A percentile compares a stretch with the other conserved stretches of the same genome.
These are phyloP conservation scores for Dryas integrifolia DNA, from an alignment of 331 rosid species.

Conservation along the genomic window DNA sequence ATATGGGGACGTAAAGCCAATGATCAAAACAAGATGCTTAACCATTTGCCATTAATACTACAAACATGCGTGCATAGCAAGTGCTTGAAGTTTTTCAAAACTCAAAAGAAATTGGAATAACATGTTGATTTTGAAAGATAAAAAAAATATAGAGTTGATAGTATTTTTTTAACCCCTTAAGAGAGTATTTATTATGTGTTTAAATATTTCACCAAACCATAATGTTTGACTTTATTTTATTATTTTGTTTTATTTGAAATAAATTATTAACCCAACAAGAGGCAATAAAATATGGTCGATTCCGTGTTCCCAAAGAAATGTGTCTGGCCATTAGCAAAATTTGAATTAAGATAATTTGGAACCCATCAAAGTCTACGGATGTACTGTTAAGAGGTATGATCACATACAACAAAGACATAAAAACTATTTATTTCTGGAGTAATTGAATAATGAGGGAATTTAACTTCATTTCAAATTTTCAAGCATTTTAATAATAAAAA, in stretches of 20 bases:
- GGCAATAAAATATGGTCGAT: too few species aligned
- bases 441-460: conserved; percentile 1
- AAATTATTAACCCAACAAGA: too few species aligned
- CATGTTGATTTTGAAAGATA: neutral
- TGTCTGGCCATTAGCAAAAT: too few species aligned
- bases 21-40: neutral
- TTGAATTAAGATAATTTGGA: neutral
- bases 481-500: neutral
- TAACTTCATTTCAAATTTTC: neutral
- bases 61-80: neutral
- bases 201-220: too few species aligned
- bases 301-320: too few species aligned
- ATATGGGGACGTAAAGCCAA: neutral
- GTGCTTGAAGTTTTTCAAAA: neutral
- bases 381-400: neutral
- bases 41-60: neutral
- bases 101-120: neutral
- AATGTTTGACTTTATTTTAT: too few species aligned
- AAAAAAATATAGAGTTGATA: neutral
- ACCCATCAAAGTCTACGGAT: neutral
- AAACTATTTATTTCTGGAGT: neutral
- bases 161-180: neutral
- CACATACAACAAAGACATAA: neutral
- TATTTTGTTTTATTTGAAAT: too few species aligned
- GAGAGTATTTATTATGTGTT: too few species aligned